Evolutionary conservation across 805 yeast species (phyloP).

Genomic region (Kurtzmaniella fragi): DNA sequence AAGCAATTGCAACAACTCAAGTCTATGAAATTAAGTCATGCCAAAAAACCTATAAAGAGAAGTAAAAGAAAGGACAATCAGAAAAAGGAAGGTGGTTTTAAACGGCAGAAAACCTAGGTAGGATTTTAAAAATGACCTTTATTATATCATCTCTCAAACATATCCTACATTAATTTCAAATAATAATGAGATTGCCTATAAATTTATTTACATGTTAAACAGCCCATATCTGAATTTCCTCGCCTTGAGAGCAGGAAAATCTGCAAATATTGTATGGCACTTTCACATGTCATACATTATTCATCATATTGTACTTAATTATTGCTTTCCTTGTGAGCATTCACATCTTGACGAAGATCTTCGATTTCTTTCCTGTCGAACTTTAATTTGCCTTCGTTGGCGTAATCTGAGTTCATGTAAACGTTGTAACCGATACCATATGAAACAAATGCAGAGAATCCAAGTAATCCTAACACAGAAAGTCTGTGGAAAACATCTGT

Average conservation of each 20-base stretch:
- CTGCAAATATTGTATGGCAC: too few relatives aligned
- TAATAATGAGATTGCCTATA: too few relatives aligned
- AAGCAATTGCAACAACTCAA: slow-evolving; percentile 10
- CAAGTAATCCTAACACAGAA: slow-evolving; percentile 36
- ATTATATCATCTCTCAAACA: not conserved
- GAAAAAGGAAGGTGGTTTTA: not conserved
- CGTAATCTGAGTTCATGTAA: slow-evolving; percentile 40
- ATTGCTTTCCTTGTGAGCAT: too few relatives aligned
- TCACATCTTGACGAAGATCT: slow-evolving; percentile 2
- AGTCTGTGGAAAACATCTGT: slow-evolving; percentile 41
- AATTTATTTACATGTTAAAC: too few relatives aligned
- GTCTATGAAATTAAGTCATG: slow-evolving; percentile 17
- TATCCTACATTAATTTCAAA: too few relatives aligned
- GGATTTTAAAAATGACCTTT: too few relatives aligned
- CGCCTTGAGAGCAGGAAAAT: too few relatives aligned
- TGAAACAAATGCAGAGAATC: slow-evolving; percentile 36
- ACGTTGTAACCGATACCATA: slow-evolving; percentile 37
- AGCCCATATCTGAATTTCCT: too few relatives aligned
- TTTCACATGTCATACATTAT: too few relatives aligned
- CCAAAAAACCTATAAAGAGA: slow-evolving; percentile 15
- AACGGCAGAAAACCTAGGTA: slow-evolving; percentile 1
- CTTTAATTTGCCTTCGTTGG: slow-evolving; percentile 35
- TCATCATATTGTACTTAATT: too few relatives aligned
- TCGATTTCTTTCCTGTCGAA: slow-evolving; percentile 30
- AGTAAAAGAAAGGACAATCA: slow-evolving; percentile 6